A percentile compares a stretch with the other conserved stretches of the same genome.
Evolutionary conservation across 2,329 filamentous ascomycete species (phyloP).

Genomic region (Ophiosphaerella narmari): DNA sequence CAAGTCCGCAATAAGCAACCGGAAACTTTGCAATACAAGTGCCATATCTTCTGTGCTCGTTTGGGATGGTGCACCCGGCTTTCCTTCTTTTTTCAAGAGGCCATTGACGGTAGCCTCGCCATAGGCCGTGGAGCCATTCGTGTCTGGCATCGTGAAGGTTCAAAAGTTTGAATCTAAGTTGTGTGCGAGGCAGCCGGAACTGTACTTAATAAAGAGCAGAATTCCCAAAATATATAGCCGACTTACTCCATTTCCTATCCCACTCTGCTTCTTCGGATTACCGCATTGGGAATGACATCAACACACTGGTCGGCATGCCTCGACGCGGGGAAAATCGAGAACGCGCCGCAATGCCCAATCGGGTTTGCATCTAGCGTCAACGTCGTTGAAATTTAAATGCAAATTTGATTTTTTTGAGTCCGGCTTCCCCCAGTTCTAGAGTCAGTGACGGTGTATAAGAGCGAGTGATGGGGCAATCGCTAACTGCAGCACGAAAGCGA

Average conservation of each 20-base stretch:
- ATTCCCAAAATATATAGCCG: background rate
- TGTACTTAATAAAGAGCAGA: background rate
- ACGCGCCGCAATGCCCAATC: too few relatives aligned
- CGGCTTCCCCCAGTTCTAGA: too few relatives aligned
- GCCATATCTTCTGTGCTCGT: conserved; percentile 23
- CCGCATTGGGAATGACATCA: conserved; percentile 2
- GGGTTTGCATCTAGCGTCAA: too few relatives aligned
- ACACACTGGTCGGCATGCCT: background rate
- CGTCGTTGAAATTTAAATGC: too few relatives aligned
- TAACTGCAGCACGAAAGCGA: too few relatives aligned
- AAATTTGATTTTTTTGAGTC: too few relatives aligned
- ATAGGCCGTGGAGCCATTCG: conserved; percentile 14
- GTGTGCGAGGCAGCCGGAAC: background rate
- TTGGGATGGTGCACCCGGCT: conserved; percentile 15
- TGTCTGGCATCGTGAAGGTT: background rate
- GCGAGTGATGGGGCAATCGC: too few relatives aligned
- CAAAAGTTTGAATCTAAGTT: too few relatives aligned
- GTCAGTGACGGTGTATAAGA: too few relatives aligned
- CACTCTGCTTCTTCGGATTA: background rate
- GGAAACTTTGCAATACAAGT: conserved; percentile 63
- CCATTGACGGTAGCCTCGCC: conserved; percentile 18
- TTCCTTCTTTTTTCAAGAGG: conserved; percentile 18
- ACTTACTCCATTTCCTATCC: background rate
- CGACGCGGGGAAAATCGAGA: conserved; percentile 1
- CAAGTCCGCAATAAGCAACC: conserved; percentile 67